phyloP scores from a whole-genome alignment of 495 filamentous ascomycete species.

The Aspergillus sclerotioniger region DNA sequence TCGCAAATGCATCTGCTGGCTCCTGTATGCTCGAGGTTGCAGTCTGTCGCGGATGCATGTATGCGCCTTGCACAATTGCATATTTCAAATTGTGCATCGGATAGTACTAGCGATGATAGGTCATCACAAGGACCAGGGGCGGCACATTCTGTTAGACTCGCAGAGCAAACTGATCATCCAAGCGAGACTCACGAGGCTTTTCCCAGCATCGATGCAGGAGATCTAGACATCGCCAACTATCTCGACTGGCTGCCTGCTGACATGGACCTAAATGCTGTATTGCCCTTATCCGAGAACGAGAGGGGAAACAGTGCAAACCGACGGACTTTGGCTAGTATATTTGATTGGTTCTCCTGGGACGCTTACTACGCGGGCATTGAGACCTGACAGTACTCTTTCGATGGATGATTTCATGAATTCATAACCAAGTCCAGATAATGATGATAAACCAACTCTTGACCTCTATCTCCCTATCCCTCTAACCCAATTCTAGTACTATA shows the following conservation, averaged over 20 bases:
- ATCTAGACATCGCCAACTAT: not conserved
- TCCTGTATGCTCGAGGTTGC: not conserved
- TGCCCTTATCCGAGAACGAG: not conserved
- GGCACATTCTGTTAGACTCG: not conserved
- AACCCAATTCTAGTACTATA: too few relatives aligned
- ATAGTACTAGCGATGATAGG: not conserved
- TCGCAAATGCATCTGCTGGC: not conserved
- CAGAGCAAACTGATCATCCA: too few relatives aligned
- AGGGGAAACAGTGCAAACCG: not conserved
- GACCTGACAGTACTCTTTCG: not conserved
- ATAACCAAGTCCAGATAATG: too few relatives aligned
- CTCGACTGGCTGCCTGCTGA: slow-evolving; percentile 2
- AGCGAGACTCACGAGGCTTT: not conserved
- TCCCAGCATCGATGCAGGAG: not conserved
- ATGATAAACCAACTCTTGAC: too few relatives aligned
- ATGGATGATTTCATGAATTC: not conserved
- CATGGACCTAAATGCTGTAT: not conserved
- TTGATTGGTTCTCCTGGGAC: slow-evolving; percentile 6
- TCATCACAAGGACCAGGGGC: not conserved
- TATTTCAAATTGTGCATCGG: not conserved
- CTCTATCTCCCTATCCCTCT: too few relatives aligned
- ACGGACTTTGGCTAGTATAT: not conserved
- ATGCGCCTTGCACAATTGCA: not conserved
- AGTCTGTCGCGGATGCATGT: not conserved
- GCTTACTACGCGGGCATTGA: not conserved